Conservation (phyloP, 371 early-diverging fungal genomes). For the Capniomyces stellatus region DNA sequence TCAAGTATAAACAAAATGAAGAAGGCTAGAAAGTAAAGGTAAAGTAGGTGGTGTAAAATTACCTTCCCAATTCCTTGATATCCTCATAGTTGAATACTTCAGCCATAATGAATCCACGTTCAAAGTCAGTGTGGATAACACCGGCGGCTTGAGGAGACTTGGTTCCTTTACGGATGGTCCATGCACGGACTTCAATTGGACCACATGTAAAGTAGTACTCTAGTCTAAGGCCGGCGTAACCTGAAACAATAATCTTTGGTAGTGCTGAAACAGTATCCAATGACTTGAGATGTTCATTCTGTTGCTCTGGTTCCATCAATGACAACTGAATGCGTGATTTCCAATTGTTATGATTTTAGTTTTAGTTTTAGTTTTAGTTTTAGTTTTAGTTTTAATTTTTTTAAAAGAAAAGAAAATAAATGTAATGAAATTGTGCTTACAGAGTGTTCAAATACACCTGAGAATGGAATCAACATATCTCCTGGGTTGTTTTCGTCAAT, state of each 20-base stretch:
- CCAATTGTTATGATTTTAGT: no score
- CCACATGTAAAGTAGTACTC: conserved; percentile 97
- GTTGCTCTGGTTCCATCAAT: conserved; percentile 12
- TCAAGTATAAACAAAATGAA: no score
- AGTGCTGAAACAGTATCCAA: conserved; percentile 42
- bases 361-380: no score
- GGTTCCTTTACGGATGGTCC: conserved; percentile 81
- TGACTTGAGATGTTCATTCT: conserved; percentile 39
- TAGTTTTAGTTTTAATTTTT: no score
- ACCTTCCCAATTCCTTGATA: conserved; percentile 55
- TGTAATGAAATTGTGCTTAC: no score
- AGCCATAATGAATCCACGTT: conserved; percentile 93
- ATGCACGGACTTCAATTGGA: conserved; percentile 83
- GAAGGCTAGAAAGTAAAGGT: no score
- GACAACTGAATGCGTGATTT: no score
- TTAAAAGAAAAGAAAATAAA: no score
- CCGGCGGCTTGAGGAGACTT: conserved; percentile 96
- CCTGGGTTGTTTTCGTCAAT: conserved; percentile 73
- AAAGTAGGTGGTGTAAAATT: no score
- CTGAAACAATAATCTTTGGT: conserved; percentile 81
- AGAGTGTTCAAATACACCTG: conserved; percentile 54
- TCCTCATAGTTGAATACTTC: conserved; percentile 88
- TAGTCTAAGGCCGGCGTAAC: conserved; percentile 77
- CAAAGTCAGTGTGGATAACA: conserved; percentile 93
- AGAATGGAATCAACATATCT: conserved; percentile 81